Base-by-base conservation (phyloP, 2,329 filamentous ascomycete species). In the Fusarium marasasianum region DNA sequence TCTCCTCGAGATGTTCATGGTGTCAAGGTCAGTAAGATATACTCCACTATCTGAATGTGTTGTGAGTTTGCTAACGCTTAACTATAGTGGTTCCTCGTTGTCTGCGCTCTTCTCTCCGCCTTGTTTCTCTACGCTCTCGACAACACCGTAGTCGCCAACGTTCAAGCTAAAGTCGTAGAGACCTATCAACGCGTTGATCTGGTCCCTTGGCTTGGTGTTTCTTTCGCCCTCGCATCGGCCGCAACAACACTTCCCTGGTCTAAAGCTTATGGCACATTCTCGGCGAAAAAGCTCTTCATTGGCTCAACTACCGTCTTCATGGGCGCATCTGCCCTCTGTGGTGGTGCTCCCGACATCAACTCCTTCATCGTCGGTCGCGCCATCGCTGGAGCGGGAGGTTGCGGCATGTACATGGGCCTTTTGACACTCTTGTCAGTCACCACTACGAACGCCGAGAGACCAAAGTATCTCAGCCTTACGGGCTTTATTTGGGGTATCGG, bases 361-460 rank as follows among this genome's bases (percentile, higher is more conserved):
- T 80, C 82, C 26, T 73, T 87, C 24, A 87, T 88, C 50, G 70
- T 85, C 29, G 85, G 84, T 11, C 79, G 84, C 7, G 83, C 81
- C 9, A 79, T 86, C 24, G 81, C 81, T 65, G 85, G 85, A 58
- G 76, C 82, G 24, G 84, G 84, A 5, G 84, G 84, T 1, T 80
- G 78, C 7, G 82, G 82, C 3, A 78, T 83, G 43, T 79, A 73
- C 26, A 61, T 71, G 50, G 71, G 71, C 2, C 68, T 66, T 12
- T 53, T 72, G 43, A 71, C 69, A 0, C 67, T 69, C 12, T 44
- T 78, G 64, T 70, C 75, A 3, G 53, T 69, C 11, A 63, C 63
- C 10, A 72, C 71, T 10, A 54, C 60, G 1, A 56, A 65, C 45
- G 43, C 41, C 14, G 76, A 78, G 40, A 59, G 76, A 17, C 74